Evolutionary conservation across 306 rosid genomes (phyloP), one percentile per base, ranked within the genome.

Genomic region (Acmispon strigosus): DNA sequence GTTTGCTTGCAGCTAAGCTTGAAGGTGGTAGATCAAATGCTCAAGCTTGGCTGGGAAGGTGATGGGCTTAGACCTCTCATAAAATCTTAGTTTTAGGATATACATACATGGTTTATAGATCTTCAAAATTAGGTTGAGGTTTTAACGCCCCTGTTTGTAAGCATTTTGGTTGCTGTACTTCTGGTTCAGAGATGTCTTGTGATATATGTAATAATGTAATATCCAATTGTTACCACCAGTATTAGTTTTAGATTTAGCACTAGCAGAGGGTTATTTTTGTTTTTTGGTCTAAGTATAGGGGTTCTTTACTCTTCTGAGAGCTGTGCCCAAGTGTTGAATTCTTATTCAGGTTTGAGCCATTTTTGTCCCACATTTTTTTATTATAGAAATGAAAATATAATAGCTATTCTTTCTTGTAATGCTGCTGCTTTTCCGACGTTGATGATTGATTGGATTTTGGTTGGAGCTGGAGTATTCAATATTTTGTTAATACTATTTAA

Each of bases 41-140:
- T 91, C 76, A 94, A 94, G 88, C 96, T 91, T 65, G 99, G 97
- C 47, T 94, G 99, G 99, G 99, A 94, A 87, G 97, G 99, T 58
- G 96, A 91, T 50, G 99, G 99, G 66, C 85, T 89, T 62, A 85
- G 78, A 65, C 99, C 96, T 72, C 88, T 94, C 55, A 94, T 91
- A 53, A 89, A 88, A 58, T 87, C 88, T 42, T 92, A 86, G 91
- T 56, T 80, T 87, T 80, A 76, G 87, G 66, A 62, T 66, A 68
- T 76, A 83, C 82, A 60, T 58, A 72, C 70, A 74, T 76, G 80
- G 60, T 70, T 57, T 72, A 72, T 70, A 69, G 59, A 29, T 73
- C 60, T 60, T 60, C 63, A 85, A 67, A 64, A 49, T 48, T 78
- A 82, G 74, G 59, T 69, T 67, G 53, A 56, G 74, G 74, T 78